A percentile compares a stretch with the other conserved stretches of the same genome.
Evolutionary conservation across 257 asterid genomes (phyloP).

Genomic region (Phtheirospermum japonicum): DNA sequence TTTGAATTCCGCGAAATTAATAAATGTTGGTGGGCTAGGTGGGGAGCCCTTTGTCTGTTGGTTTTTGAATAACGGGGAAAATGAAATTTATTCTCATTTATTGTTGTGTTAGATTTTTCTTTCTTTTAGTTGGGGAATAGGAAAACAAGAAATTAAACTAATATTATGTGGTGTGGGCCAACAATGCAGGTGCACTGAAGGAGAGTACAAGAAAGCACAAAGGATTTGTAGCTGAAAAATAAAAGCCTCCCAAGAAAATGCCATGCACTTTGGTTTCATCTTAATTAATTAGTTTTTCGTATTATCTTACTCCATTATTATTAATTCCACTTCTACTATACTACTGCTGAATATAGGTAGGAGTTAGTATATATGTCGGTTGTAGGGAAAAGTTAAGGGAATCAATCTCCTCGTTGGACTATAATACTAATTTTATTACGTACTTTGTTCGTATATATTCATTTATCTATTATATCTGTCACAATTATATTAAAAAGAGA

Average conservation of each 20-base stretch:
- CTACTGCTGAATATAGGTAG: neutral
- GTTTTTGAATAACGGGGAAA: slow-evolving; percentile 15
- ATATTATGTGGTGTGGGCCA: neutral
- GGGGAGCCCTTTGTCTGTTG: slow-evolving; percentile 25
- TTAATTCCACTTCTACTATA: no score
- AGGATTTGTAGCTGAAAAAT: slow-evolving; percentile 41
- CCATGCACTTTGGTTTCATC: slow-evolving; percentile 20
- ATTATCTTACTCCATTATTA: no score
- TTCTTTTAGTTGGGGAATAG: no score
- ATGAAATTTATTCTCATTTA: slow-evolving; percentile 17
- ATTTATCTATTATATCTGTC: no score
- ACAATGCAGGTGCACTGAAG: slow-evolving; percentile 39
- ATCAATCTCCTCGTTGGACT: no score
- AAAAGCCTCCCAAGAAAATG: no score
- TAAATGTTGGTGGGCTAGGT: slow-evolving; percentile 22
- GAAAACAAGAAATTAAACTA: no score
- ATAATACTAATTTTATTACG: no score
- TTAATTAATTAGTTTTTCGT: slow-evolving; percentile 3
- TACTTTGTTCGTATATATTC: no score
- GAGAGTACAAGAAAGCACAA: slow-evolving; percentile 30
- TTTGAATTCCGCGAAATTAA: slow-evolving; percentile 14
- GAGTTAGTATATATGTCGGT: slow-evolving; percentile 24
- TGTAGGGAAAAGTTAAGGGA: slow-evolving; percentile 35
- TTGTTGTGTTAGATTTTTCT: no score
- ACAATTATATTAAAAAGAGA: no score